Conservation (phyloP, 176 grass and related monocot species). For the Raddia distichophylla region DNA sequence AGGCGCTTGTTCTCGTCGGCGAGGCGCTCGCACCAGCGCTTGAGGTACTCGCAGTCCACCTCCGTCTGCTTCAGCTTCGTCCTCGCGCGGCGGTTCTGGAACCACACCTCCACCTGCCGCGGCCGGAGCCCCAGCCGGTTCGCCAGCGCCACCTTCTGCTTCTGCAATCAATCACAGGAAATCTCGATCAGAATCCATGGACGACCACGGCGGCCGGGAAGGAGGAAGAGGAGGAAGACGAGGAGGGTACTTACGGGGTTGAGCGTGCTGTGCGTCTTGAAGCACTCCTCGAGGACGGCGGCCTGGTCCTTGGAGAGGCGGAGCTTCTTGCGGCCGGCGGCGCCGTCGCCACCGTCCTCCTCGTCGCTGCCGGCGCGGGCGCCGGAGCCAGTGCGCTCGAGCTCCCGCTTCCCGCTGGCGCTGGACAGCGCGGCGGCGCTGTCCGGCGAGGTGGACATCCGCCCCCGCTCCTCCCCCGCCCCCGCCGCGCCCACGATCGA, state of each 20-base stretch:
- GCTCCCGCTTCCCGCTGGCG: constrained; percentile 47
- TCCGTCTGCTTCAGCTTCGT: constrained; percentile 99
- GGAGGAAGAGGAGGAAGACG: accelerated
- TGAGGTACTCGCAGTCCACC: constrained; percentile 95
- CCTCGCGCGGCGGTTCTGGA: constrained; percentile 83
- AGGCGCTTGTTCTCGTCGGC: constrained; percentile 91
- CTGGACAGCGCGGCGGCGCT: constrained; percentile 64
- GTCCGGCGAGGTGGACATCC: constrained; percentile 72
- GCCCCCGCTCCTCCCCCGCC: constrained; percentile 9
- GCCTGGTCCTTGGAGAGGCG: constrained; percentile 90
- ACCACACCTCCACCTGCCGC: constrained; percentile 97
- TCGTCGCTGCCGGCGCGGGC: constrained; percentile 59
- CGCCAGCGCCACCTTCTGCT: constrained; percentile 83
- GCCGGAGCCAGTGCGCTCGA: constrained; percentile 55
- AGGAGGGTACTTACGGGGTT: constrained; percentile 60
- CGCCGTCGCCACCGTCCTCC: constrained; percentile 66
- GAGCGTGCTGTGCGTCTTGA: constrained; percentile 98
- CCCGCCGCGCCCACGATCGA: constrained; percentile 32
- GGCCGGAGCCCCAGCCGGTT: constrained; percentile 70
- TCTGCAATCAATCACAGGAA: constrained; percentile 22
- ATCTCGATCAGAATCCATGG: constrained; percentile 3
- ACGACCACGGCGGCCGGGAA: neutral
- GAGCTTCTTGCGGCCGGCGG: constrained; percentile 81
- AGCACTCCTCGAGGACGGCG: constrained; percentile 90
- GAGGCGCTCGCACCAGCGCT: constrained; percentile 92